phyloP scores from a whole-genome alignment of 495 filamentous ascomycete species.

The Penicillium fimorum region DNA sequence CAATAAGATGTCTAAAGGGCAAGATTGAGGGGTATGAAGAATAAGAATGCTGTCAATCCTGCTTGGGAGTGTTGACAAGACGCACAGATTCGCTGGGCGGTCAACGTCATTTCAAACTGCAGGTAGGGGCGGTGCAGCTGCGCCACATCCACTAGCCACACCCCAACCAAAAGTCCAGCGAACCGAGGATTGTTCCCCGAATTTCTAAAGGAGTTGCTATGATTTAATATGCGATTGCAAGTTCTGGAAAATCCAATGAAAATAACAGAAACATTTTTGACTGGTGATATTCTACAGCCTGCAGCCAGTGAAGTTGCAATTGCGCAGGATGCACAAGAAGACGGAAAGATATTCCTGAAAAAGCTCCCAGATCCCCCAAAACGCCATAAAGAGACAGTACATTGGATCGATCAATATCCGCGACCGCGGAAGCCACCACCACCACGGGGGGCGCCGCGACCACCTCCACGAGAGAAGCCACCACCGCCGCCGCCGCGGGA shows the following conservation, averaged over 20 bases:
- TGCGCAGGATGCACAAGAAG: slow-evolving; percentile 44
- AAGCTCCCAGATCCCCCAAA: slow-evolving; percentile 51
- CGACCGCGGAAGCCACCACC: slow-evolving; percentile 39
- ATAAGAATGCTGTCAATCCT: slow-evolving; percentile 28
- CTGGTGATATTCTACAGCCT: slow-evolving; percentile 42
- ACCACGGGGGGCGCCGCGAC: slow-evolving; percentile 39
- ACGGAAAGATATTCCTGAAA: slow-evolving; percentile 44
- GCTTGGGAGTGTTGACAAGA: slow-evolving; percentile 38
- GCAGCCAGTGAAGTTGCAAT: slow-evolving; percentile 33
- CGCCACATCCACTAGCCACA: slow-evolving; percentile 36
- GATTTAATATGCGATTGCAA: not conserved
- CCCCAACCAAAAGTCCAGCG: not conserved
- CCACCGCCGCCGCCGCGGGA: slow-evolving; percentile 50
- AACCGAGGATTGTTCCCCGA: not conserved
- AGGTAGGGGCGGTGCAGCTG: slow-evolving; percentile 29
- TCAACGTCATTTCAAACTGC: slow-evolving; percentile 42
- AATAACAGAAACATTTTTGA: slow-evolving; percentile 26
- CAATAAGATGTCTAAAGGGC: slow-evolving; percentile 7
- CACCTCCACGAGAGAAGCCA: slow-evolving; percentile 23
- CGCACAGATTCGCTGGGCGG: slow-evolving; percentile 35
- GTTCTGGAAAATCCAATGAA: not conserved
- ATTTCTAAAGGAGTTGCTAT: not conserved
- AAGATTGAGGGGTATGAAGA: slow-evolving; percentile 20
- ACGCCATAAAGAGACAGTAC: slow-evolving; percentile 51
- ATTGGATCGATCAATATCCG: slow-evolving; percentile 33